Evolutionary conservation across 257 asterid genomes (phyloP), one percentile per base, ranked within the genome.

Genomic region (Penstemon davidsonii): DNA sequence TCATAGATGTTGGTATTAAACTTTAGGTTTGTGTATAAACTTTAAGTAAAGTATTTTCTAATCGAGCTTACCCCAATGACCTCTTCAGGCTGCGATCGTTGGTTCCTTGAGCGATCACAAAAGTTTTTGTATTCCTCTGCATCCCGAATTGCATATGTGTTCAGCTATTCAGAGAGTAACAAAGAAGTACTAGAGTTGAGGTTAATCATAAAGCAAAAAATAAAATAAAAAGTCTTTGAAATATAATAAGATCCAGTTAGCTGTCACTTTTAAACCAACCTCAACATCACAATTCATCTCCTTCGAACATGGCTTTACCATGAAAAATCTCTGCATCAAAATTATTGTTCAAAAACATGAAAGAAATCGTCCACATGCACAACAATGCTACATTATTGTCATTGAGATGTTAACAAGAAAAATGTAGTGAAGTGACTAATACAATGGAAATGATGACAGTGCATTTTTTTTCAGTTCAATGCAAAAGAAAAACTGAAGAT

Each of bases 271-370:
- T 64, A 59, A 68, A 73, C 86, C 74, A 67, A 94, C 99, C 99
- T 94, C 96, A 82, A 94, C 96, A 71, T 94, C 99, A 70, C 97
- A 91, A 79, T 84, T 91, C 96, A 91, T 87, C 90, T 94, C 99
- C 84, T 91, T 91, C 8, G 94, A 86, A 75, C 97, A 92, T 73
- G 98, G 97, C 82, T 92, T 92, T 71, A 92, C 95, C 95, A 86
- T 82, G 85, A 80, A 83, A 80, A 92, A 90, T 66, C 98, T 90
- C 98, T 92, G 97, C 88, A 87, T 36, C 73, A 70, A 77, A 55
- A 75, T 49, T 65, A 67, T 75, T 42, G 55, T 80, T 62, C 78
- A 76, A 78, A 55, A 39, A 52, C 56, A 37, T 57, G 11, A 65
- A 73, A 36, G 13, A 64, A 71, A 58, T 12, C 2, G 33, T 25